Base-by-base conservation (phyloP, 164 flowering plant species). In the Kingdonia uniflora region DNA sequence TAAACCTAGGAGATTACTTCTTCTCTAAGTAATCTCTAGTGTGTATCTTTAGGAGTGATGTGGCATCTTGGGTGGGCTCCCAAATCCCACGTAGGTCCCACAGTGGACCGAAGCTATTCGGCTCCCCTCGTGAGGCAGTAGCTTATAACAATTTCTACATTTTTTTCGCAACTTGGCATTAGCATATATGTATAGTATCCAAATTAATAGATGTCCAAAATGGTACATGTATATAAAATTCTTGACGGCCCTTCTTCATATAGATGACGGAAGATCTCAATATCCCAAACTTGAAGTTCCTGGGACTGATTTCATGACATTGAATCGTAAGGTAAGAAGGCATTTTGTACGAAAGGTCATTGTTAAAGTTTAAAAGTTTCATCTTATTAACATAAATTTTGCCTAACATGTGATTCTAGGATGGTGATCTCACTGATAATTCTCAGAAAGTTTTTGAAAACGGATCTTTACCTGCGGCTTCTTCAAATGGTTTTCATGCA, bases 231-330 rank as follows among this genome's bases (percentile, higher is more conserved):
- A 43, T 62, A 43, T 16, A 13, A 38, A 26, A 35, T 44, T 43
- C 12, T 49, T 58, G 21, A 49, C 33, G 42, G 15, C 16, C 25
- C 45, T 44, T 61, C 26, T 58, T 56, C 40, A 11, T 58, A 69
- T 59, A 84, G 95, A 80, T 51, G 77, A 69, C 49, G 79, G 89
- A 49, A 77, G 74, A 19, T 79, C 94, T 54, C 75, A 67, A 55
- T 76, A 79, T 78, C 89, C 91, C 45, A 78, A 67, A 45, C 67
- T 83, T 23, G 80, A 82, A 42, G 38, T 82, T 60, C 95, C 95
- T 10, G 76, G 83, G 40, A 63, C 81, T 25, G 83, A 79, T 61
- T 71, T 70, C 72, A 75, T 48, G 65, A 69, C 77, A 38, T 54
- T 62, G 42, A 74, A 66, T 65, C 70, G 61, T 35, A 74, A 82